These are phyloP conservation scores for Kodamaea neixiangensis DNA, from an alignment of 805 yeast species.

Conservation along the genomic window DNA sequence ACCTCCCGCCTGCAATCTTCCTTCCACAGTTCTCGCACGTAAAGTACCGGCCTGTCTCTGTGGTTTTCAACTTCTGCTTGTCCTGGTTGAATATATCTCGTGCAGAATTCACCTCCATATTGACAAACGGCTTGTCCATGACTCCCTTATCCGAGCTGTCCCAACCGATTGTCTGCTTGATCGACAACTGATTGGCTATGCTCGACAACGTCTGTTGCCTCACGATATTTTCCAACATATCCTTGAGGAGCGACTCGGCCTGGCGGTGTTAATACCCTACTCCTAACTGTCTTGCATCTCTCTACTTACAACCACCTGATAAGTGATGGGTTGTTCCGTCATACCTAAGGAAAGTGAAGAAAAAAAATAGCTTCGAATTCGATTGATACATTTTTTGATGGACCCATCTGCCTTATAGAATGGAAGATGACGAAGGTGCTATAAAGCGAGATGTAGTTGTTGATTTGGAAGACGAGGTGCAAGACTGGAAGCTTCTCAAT, in stretches of 20 bases:
- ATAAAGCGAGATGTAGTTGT: conserved; percentile 3
- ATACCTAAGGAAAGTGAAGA: neutral
- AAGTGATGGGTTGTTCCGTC: conserved; percentile 17
- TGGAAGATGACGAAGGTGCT: conserved; percentile 12
- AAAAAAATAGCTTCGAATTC: neutral
- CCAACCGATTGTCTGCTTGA: conserved; percentile 18
- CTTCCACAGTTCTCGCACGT: conserved; percentile 81
- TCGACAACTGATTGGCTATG: conserved; percentile 24
- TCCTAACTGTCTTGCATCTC: neutral
- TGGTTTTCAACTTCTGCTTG: conserved; percentile 39
- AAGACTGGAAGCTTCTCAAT: conserved; percentile 51
- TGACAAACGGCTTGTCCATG: conserved; percentile 7
- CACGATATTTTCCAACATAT: conserved; percentile 33
- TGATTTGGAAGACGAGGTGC: conserved; percentile 47
- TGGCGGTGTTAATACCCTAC: conserved; percentile 16
- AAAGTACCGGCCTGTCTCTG: conserved; percentile 61
- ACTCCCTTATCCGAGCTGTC: conserved; percentile 2
- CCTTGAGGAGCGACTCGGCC: conserved; percentile 42
- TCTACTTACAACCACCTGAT: conserved; percentile 22
- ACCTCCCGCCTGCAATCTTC: conserved; percentile 85
- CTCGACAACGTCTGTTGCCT: conserved; percentile 31
- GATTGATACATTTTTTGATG: neutral
- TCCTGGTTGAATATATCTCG: conserved; percentile 55
- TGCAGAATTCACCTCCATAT: conserved; percentile 17
- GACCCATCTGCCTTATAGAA: conserved; percentile 1